Conservation (phyloP, 176 grass and related monocot species). For the Zea luxurians region DNA sequence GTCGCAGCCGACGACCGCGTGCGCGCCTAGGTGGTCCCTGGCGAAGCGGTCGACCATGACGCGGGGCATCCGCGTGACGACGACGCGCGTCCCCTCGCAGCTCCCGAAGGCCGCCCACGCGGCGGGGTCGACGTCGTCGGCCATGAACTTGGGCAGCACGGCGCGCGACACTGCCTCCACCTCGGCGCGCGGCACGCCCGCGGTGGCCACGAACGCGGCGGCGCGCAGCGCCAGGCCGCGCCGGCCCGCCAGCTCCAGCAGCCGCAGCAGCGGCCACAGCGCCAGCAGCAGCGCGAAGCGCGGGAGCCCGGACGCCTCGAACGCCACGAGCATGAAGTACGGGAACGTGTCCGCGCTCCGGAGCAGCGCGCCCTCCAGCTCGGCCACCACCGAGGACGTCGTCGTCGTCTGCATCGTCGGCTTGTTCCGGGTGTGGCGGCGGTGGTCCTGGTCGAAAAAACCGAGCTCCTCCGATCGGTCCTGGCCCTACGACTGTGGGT, state of each 20-base stretch:
- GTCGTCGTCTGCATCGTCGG: not conserved
- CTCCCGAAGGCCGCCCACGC: constrained; percentile 60
- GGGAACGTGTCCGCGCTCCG: constrained; percentile 54
- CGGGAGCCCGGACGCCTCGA: constrained; percentile 63
- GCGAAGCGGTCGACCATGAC: constrained; percentile 79
- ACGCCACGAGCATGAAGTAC: constrained; percentile 84
- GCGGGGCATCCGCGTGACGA: constrained; percentile 63
- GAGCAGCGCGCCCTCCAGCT: constrained; percentile 76
- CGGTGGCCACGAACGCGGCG: constrained; percentile 57
- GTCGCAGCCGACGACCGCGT: constrained; percentile 67
- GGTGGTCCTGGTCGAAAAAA: not conserved
- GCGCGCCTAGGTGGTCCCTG: constrained; percentile 75
- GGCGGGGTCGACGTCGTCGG: constrained; percentile 71
- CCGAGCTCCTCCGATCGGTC: not conserved
- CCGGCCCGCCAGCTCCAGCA: constrained; percentile 25
- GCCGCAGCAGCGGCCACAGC: constrained; percentile 55
- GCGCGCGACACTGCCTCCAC: constrained; percentile 78
- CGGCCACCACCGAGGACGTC: constrained; percentile 43
- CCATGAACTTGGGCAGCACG: constrained; percentile 92
- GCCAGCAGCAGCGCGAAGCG: constrained; percentile 62
- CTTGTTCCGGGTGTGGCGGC: no score
- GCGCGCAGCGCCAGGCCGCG: constrained; percentile 31
- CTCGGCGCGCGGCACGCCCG: constrained; percentile 47
- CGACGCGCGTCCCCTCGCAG: constrained; percentile 47
- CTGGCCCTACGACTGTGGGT: no score